Conservation (phyloP, 139 green algal genomes). For the Chlorella sp. region DNA sequence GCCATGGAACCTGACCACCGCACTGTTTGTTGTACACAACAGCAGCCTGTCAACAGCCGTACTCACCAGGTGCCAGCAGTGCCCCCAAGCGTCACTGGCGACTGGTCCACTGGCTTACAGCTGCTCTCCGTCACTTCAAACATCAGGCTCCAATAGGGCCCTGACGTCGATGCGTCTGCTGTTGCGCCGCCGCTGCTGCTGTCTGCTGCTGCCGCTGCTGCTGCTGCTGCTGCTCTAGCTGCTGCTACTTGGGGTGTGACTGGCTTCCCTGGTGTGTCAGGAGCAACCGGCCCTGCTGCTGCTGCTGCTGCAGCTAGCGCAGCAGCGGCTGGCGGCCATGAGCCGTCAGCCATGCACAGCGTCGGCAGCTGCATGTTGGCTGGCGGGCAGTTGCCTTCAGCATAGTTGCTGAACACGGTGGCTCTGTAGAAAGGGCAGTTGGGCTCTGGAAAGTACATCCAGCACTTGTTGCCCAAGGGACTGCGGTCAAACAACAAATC, state of each 20-base stretch:
- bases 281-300: no score
- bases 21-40: no score
- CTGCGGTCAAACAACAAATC: no score
- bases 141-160: constrained; percentile 91
- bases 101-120: constrained; percentile 70
- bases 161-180: constrained; percentile 18
- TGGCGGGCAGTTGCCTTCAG: constrained; percentile 70
- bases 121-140: constrained; percentile 82
- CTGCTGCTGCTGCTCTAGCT: no score
- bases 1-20: no score
- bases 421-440: constrained; percentile 86
- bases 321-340: constrained; percentile 1
- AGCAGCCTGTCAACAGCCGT: no score
- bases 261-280: no score
- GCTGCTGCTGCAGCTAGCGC: no score
- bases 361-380: constrained; percentile 55
- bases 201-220: no score
- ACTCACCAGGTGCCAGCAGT: constrained; percentile 35
- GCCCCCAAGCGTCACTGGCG: constrained; percentile 50
- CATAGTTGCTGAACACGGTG: constrained; percentile 90
- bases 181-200: no score
- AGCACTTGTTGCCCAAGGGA: constrained; percentile 86
- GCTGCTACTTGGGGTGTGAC: no score
- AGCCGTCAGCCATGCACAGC: constrained; percentile 63
- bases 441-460: constrained; percentile 88